Evolutionary conservation across 768 basidiomycete species (phyloP).

Genomic region (Rhodotorula paludigena): DNA sequence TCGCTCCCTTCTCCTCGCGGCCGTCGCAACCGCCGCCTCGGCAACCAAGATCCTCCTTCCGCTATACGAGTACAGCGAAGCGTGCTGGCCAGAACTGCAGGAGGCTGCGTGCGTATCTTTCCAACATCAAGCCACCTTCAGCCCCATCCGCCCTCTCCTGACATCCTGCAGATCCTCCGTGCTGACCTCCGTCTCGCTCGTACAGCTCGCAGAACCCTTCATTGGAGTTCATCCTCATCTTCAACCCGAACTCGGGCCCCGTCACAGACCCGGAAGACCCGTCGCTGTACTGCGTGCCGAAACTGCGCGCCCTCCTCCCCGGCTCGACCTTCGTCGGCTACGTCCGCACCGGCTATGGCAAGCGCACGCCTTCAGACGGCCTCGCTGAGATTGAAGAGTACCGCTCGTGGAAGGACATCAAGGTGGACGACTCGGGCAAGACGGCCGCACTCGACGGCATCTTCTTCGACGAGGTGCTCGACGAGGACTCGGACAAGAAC

Average conservation of each 20-base stretch:
- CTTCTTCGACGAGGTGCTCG: slow-evolving; percentile 14
- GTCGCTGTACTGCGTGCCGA: slow-evolving; percentile 20
- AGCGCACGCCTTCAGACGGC: background rate
- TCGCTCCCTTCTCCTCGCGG: background rate
- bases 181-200: background rate
- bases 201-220: slow-evolving; percentile 9
- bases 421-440: background rate
- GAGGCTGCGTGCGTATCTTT: slow-evolving; percentile 7
- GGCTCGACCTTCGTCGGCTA: slow-evolving; percentile 7
- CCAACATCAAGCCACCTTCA: too few relatives aligned
- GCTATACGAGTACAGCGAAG: slow-evolving; percentile 5
- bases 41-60: slow-evolving; percentile 11
- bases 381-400: slow-evolving; percentile 1
- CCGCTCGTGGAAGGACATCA: background rate
- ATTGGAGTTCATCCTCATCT: slow-evolving; percentile 3
- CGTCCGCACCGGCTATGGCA: slow-evolving; percentile 17
- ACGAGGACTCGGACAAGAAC: background rate
- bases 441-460: slow-evolving; percentile 11
- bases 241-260: slow-evolving; percentile 21
- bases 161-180: too few relatives aligned
- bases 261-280: background rate
- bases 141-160: background rate
- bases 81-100: slow-evolving; percentile 21
- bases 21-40: background rate
- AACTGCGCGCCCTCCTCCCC: slow-evolving; percentile 1